phyloP scores from a whole-genome alignment of 495 filamentous ascomycete genomes.

The Talaromyces thailandensis region DNA sequence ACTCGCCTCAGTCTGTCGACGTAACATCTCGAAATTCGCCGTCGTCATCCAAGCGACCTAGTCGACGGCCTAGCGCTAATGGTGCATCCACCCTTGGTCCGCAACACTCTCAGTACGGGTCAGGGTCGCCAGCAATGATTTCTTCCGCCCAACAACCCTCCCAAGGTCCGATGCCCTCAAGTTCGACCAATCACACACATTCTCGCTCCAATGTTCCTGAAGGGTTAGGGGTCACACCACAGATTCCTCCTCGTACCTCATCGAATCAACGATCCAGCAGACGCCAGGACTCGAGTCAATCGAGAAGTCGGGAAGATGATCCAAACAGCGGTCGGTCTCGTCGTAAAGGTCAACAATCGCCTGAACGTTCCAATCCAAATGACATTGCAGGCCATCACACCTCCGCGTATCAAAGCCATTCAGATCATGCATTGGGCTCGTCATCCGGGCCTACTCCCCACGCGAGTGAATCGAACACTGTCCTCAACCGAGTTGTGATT shows the following conservation, averaged over 20 bases:
- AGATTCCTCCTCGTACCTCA: constrained; percentile 35
- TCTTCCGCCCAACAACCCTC: constrained; percentile 26
- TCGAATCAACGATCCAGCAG: constrained; percentile 32
- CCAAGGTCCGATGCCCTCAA: constrained; percentile 25
- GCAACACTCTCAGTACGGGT: constrained; percentile 23
- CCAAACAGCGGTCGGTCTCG: constrained; percentile 21
- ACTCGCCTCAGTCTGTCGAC: constrained; percentile 4
- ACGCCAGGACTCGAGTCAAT: constrained; percentile 17
- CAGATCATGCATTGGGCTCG: constrained; percentile 19
- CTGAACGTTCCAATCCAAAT: constrained; percentile 16
- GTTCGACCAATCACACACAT: constrained; percentile 23
- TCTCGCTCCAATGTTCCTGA: constrained; percentile 29
- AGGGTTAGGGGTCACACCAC: constrained; percentile 25
- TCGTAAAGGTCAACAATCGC: constrained; percentile 17
- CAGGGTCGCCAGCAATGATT: constrained; percentile 33
- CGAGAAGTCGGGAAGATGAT: constrained; percentile 20
- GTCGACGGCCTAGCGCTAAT: constrained; percentile 3
- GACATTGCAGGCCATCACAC: constrained; percentile 6
- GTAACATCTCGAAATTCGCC: constrained; percentile 3
- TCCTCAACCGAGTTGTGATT: constrained; percentile 70
- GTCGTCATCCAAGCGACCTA: not conserved
- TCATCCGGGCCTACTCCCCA: constrained; percentile 17
- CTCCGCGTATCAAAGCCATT: constrained; percentile 9
- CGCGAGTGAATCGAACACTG: constrained; percentile 33
- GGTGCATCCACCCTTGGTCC: constrained; percentile 16